Evolutionary conservation across 2,329 filamentous ascomycete genomes (phyloP).

Genomic region (Thermothelomyces thermophilus): DNA sequence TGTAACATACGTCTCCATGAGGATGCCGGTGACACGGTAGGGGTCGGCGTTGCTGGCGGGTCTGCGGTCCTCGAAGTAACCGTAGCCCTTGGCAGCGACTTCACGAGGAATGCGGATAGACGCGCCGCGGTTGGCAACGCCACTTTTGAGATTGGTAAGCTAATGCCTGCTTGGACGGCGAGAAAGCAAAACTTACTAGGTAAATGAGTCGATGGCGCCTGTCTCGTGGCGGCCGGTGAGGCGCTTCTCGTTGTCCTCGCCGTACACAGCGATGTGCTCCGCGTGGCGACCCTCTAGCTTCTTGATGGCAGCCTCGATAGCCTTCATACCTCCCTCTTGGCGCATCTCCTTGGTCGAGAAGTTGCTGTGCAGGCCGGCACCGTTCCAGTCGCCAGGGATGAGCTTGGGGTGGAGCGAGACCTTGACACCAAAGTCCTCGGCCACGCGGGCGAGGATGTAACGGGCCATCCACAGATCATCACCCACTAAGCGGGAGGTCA

Average conservation of each 20-base stretch:
- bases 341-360: slow-evolving; percentile 89
- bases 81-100: slow-evolving; percentile 71
- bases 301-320: slow-evolving; percentile 81
- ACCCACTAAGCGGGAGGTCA: slow-evolving; percentile 55
- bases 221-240: slow-evolving; percentile 95
- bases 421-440: slow-evolving; percentile 94
- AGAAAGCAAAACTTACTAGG: slow-evolving; percentile 41
- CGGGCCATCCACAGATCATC: slow-evolving; percentile 94
- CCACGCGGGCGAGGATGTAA: slow-evolving; percentile 73
- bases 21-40: slow-evolving; percentile 55
- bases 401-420: slow-evolving; percentile 96
- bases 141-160: slow-evolving; percentile 32
- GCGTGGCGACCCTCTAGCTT: slow-evolving; percentile 71
- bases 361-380: slow-evolving; percentile 88
- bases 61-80: slow-evolving; percentile 49
- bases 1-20: slow-evolving; percentile 29
- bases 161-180: not conserved
- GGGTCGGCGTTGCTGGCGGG: slow-evolving; percentile 73
- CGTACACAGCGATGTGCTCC: slow-evolving; percentile 85
- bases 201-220: slow-evolving; percentile 86
- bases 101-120: slow-evolving; percentile 73
- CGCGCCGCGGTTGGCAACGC: slow-evolving; percentile 91
- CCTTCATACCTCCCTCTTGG: slow-evolving; percentile 86
- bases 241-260: slow-evolving; percentile 90
- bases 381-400: slow-evolving; percentile 92